phyloP scores from a whole-genome alignment of 176 grass and related monocot species.

The Bolboschoenus planiculmis region DNA sequence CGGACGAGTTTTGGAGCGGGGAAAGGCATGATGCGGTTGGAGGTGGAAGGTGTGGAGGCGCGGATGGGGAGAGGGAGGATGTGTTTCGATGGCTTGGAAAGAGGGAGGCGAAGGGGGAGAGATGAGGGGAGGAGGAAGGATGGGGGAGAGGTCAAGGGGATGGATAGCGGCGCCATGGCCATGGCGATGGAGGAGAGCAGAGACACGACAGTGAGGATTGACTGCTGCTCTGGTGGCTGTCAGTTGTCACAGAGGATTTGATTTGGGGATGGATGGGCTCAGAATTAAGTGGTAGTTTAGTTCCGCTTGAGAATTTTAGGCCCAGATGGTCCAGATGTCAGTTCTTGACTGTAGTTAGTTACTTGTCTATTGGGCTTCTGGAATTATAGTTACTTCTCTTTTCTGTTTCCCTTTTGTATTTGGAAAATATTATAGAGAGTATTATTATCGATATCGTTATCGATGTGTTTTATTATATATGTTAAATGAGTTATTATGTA shows the following conservation, averaged over 20 bases:
- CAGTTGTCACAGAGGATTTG: not conserved
- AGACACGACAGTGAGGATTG: not conserved
- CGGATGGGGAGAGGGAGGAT: not conserved
- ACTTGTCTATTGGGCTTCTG: not conserved
- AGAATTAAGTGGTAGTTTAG: too few species aligned
- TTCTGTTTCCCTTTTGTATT: too few species aligned
- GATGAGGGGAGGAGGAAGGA: not conserved
- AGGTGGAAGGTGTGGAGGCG: not conserved
- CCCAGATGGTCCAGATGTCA: not conserved
- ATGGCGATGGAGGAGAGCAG: not conserved
- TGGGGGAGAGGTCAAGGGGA: not conserved
- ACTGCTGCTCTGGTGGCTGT: not conserved
- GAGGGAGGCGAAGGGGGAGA: not conserved
- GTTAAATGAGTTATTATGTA: too few species aligned
- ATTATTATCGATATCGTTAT: too few species aligned
- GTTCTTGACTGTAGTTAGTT: too few species aligned
- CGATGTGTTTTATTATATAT: too few species aligned
- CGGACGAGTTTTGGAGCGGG: constrained; percentile 49
- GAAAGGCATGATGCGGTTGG: not conserved
- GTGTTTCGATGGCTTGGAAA: not conserved
- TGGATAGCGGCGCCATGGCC: not conserved
- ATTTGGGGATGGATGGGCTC: not conserved
- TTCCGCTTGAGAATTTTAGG: not conserved
- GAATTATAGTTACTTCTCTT: not conserved
- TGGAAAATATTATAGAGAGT: too few species aligned